These are phyloP conservation scores for Microsporum canis DNA, from an alignment of 2,329 filamentous ascomycete genomes.

Conservation along the genomic window DNA sequence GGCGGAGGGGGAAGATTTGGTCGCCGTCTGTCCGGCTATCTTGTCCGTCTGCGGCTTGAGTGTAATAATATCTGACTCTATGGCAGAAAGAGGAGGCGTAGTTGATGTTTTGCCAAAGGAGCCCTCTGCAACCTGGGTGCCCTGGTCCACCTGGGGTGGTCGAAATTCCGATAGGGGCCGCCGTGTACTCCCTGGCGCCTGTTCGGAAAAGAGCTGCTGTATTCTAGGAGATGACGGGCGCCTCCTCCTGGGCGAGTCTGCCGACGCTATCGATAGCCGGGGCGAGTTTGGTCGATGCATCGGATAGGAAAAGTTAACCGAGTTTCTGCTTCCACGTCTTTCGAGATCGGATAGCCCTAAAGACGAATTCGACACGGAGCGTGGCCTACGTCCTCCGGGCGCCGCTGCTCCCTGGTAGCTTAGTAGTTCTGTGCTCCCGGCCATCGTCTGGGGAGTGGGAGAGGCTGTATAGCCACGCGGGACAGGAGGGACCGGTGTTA, in stretches of 20 bases:
- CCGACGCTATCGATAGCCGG: conserved; percentile 13
- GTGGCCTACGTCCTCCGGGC: conserved; percentile 25
- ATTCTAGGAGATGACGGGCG: background rate
- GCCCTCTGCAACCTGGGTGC: background rate
- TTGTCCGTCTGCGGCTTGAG: background rate
- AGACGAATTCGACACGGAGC: conserved; percentile 15
- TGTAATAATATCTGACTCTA: background rate
- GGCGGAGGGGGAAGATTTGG: background rate
- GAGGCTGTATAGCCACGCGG: conserved; percentile 40
- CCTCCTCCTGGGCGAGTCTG: background rate
- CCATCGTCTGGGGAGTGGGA: conserved; percentile 26
- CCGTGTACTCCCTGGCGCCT: background rate
- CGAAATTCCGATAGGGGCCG: background rate
- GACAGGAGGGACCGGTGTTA: conserved; percentile 61
- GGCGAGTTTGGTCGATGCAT: conserved; percentile 35
- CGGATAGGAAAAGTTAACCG: conserved; percentile 41
- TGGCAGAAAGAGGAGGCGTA: background rate
- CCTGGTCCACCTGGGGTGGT: background rate
- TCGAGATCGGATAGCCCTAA: conserved; percentile 27
- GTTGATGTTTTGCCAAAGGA: background rate
- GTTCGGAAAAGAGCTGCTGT: background rate
- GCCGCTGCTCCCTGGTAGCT: conserved; percentile 38
- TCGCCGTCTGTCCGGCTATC: background rate
- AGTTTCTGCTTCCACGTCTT: conserved; percentile 31
- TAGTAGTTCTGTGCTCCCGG: conserved; percentile 42